Evolutionary conservation across 257 asterid species (phyloP).

Genomic region (Petrea volubilis): DNA sequence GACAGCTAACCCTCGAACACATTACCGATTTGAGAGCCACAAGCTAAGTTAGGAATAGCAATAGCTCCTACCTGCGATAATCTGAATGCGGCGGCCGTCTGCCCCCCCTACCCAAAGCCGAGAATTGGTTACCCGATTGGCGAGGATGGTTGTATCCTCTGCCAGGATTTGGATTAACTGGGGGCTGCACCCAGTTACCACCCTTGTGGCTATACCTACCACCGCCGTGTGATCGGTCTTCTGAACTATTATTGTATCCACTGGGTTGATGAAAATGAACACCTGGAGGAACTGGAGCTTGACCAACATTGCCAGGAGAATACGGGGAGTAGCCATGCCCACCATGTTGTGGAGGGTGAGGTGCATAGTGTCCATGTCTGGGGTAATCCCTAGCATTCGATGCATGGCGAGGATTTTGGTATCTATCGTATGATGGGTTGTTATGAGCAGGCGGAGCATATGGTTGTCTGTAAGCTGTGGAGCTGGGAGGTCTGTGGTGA

Average conservation of each 20-base stretch:
- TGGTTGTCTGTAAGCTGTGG: slow-evolving; percentile 43
- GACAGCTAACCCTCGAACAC: slow-evolving; percentile 22
- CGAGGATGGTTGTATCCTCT: slow-evolving; percentile 51
- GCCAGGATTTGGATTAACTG: slow-evolving; percentile 40
- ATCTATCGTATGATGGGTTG: slow-evolving; percentile 39
- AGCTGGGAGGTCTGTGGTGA: slow-evolving; percentile 43
- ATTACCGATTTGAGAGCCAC: background rate
- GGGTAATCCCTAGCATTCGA: slow-evolving; percentile 38
- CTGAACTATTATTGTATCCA: slow-evolving; percentile 38
- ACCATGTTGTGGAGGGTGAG: slow-evolving; percentile 40
- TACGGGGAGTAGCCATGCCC: slow-evolving; percentile 45
- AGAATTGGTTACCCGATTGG: slow-evolving; percentile 58
- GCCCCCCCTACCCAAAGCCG: slow-evolving; percentile 61
- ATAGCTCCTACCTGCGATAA: background rate
- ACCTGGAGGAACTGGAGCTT: slow-evolving; percentile 35
- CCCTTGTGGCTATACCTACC: slow-evolving; percentile 23
- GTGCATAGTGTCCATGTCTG: slow-evolving; percentile 47
- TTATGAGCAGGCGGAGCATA: slow-evolving; percentile 39
- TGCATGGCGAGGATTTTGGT: slow-evolving; percentile 37
- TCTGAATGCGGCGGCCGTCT: slow-evolving; percentile 64
- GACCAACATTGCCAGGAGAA: slow-evolving; percentile 36
- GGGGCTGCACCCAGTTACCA: slow-evolving; percentile 38
- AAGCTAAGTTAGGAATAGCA: slow-evolving; percentile 11
- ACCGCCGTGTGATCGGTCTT: slow-evolving; percentile 41
- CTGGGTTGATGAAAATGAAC: slow-evolving; percentile 40